A percentile compares a stretch with the other conserved stretches of the same genome.
Conservation (phyloP, 306 rosid genomes). For the Macrotyloma uniflorum region DNA sequence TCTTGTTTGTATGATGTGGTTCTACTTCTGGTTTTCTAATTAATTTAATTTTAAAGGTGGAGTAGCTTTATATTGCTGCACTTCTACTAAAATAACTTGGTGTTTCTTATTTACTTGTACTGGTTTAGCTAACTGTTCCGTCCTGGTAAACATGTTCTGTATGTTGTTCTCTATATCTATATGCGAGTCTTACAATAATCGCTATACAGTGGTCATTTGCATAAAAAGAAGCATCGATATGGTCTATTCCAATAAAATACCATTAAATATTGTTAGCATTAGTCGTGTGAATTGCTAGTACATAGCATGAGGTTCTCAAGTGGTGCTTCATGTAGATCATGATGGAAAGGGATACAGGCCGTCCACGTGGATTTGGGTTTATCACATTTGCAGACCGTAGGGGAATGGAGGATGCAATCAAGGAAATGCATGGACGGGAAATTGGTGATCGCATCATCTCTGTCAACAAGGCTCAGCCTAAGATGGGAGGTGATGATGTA, state of each 20-base stretch:
- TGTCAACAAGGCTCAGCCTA: constrained; percentile 94
- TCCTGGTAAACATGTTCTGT: constrained; percentile 3
- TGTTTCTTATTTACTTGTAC: constrained; percentile 29
- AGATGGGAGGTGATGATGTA: constrained; percentile 79
- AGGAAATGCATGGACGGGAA: constrained; percentile 94
- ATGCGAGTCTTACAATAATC: neutral
- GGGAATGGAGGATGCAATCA: constrained; percentile 97
- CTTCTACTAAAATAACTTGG: neutral
- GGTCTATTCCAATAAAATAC: constrained; percentile 14
- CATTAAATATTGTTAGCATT: constrained; percentile 25
- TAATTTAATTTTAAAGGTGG: neutral
- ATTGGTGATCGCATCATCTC: constrained; percentile 82
- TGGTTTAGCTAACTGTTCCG: constrained; percentile 2
- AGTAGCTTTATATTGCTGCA: constrained; percentile 10
- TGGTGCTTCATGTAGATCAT: constrained; percentile 74
- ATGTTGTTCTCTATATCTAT: neutral
- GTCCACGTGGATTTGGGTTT: constrained; percentile 98
- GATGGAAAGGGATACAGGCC: constrained; percentile 91
- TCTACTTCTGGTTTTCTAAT: constrained; percentile 20
- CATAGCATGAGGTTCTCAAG: constrained; percentile 36
- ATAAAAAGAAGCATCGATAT: constrained; percentile 27
- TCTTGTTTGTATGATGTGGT: constrained; percentile 21
- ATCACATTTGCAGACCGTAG: constrained; percentile 90
- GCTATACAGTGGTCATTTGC: constrained; percentile 24
- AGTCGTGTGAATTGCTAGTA: constrained; percentile 24